Evolutionary conservation across 768 basidiomycete genomes (phyloP), one percentile per base, ranked within the genome.

Genomic region (Sarcodon sp.): DNA sequence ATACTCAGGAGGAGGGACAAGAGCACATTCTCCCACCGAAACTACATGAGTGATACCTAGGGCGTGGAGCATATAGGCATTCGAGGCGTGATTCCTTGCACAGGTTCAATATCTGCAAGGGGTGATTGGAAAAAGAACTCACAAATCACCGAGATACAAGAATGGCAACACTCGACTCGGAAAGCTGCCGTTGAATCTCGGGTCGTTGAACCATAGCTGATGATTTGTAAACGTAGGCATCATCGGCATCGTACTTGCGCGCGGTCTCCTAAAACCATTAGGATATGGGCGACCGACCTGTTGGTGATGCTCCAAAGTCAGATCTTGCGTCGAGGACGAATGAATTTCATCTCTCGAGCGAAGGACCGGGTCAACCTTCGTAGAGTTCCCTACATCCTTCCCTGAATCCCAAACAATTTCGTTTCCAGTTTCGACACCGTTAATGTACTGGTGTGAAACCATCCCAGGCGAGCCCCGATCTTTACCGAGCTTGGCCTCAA

Each of bases 1-100:
- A 43, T 70, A 66, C 55, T 76, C 69, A 3, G 79, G 70, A 13
- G 90, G 88, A 4, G 91, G 89, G 3, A 85, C 71, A 18, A 96
- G 77, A 9, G 93, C 88, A 51, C 89, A 91, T 69, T 97, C 94
- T 44, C 94, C 94, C 3, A 97, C 91, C 7, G 88, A 92, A 31
- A 98, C 92, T 53, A 98, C 92, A 60, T 98, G 93, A 2, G 92
- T 94, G 57, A 98, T 93, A 21, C 91, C 91, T 12, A 98, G 76
- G 3, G 90, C 89, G 57, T 92, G 87, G 3, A 98, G 79, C 92
- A 98, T 96, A 58, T 87, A 88, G 47, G 81, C 91, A 63, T 98
- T 98, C 27, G 82, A 71, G 0, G 94, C 94, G 56, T 98, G 94
- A 56, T 91, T 89, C 62, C 90, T n/a, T 90, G 51, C 38, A 33